phyloP scores from a whole-genome alignment of 1,284 basidiomycete genomes.

The Psilocybe mexicana region DNA sequence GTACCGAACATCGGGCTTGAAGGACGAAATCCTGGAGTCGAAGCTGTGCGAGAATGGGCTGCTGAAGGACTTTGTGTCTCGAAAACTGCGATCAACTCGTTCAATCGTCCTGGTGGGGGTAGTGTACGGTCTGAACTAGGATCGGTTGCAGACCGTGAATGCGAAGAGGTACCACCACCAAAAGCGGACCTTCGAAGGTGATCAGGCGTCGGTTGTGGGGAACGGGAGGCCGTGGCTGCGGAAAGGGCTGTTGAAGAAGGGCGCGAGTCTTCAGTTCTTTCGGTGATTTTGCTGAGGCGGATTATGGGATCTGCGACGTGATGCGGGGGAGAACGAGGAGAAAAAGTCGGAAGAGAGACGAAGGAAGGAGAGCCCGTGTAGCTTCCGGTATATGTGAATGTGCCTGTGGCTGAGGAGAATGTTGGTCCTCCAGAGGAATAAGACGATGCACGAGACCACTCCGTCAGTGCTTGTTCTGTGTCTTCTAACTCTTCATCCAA shows the following conservation, averaged over 20 bases:
- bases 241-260: conserved; percentile 45
- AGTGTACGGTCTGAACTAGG: conserved; percentile 42
- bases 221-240: conserved; percentile 24
- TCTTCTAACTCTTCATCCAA: conserved; percentile 65
- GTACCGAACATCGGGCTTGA: conserved; percentile 51
- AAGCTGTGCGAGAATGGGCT: conserved; percentile 52
- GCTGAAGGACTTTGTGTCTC: conserved; percentile 52
- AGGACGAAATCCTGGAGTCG: conserved; percentile 53
- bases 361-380: conserved; percentile 49
- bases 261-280: conserved; percentile 57
- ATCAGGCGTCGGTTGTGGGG: conserved; percentile 39
- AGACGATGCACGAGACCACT: conserved; percentile 46
- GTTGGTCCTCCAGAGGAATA: conserved; percentile 36
- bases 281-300: conserved; percentile 61
- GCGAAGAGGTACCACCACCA: conserved; percentile 31
- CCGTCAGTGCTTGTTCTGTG: conserved; percentile 58
- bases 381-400: conserved; percentile 41
- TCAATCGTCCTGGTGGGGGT: conserved; percentile 60
- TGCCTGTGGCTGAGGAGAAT: conserved; percentile 38
- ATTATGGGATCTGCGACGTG: conserved; percentile 38
- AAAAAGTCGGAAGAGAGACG: conserved; percentile 40
- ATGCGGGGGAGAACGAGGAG: conserved; percentile 31
- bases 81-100: conserved; percentile 73
- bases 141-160: conserved; percentile 46
- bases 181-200: conserved; percentile 42